phyloP scores from a whole-genome alignment of 2,329 filamentous ascomycete species.

The Colletotrichum sp. region DNA sequence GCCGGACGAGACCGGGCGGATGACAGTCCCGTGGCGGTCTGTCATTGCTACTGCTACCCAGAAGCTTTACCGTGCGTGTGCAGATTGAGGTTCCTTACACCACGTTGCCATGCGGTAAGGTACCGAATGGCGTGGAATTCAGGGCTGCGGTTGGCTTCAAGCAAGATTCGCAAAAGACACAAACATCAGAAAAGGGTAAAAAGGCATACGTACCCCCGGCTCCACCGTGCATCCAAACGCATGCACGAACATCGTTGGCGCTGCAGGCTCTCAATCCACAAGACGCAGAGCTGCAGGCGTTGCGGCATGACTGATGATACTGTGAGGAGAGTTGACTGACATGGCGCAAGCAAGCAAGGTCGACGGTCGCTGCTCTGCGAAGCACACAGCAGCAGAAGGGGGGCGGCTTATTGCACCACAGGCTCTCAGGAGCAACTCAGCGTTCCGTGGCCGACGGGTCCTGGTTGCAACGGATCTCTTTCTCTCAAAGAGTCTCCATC shows the following conservation, averaged over 20 bases:
- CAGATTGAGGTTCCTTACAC: background rate
- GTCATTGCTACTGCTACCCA: background rate
- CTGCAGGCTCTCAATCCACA: conserved; percentile 8
- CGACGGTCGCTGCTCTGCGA: background rate
- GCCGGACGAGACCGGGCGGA: conserved; percentile 12
- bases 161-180: conserved; percentile 6
- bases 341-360: background rate
- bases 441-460: background rate
- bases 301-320: background rate
- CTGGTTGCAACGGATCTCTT: background rate
- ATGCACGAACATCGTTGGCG: conserved; percentile 15
- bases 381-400: background rate
- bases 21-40: conserved; percentile 10
- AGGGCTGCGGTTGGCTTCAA: conserved; percentile 10
- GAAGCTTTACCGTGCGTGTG: background rate
- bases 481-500: background rate
- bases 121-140: background rate
- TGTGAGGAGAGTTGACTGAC: background rate
- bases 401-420: background rate
- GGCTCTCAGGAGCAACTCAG: background rate
- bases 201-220: conserved; percentile 21
- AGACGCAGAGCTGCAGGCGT: background rate
- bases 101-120: conserved; percentile 3
- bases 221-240: conserved; percentile 12
- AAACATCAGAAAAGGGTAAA: conserved; percentile 19